A percentile compares a stretch with the other conserved stretches of the same genome.
These are phyloP conservation scores for Colletotrichum tanaceti DNA, from an alignment of 2,329 filamentous ascomycete genomes.

Conservation along the genomic window DNA sequence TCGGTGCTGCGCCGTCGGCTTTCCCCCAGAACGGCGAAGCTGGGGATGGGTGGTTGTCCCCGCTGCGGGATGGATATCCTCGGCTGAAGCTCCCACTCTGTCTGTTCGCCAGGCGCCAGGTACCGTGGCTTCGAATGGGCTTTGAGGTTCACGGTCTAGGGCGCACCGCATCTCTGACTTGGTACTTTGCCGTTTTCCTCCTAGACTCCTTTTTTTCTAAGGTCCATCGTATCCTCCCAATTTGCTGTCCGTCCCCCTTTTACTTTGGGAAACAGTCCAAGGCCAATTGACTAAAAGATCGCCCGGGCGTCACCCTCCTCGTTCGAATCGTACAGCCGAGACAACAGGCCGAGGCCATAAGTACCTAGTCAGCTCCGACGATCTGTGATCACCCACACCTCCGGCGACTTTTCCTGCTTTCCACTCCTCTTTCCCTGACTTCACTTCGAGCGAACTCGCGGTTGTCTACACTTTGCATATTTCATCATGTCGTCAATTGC, in stretches of 20 bases:
- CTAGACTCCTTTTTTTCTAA: background rate
- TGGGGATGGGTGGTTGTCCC: conserved; percentile 12
- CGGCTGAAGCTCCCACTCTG: conserved; percentile 41
- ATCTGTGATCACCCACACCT: conserved; percentile 16
- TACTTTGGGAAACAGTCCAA: conserved; percentile 11
- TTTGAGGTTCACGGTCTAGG: conserved; percentile 39
- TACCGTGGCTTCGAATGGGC: conserved; percentile 39
- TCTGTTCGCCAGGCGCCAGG: conserved; percentile 37
- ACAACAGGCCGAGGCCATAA: conserved; percentile 29
- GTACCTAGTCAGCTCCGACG: conserved; percentile 25
- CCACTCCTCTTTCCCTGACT: background rate
- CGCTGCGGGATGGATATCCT: conserved; percentile 44
- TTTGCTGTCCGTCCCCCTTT: conserved; percentile 10
- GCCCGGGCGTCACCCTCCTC: conserved; percentile 24
- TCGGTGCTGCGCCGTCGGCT: conserved; percentile 21
- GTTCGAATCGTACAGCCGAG: conserved; percentile 29
- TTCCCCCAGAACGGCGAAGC: conserved; percentile 25
- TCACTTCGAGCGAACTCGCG: background rate
- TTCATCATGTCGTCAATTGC: conserved; percentile 61
- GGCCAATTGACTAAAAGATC: conserved; percentile 28
- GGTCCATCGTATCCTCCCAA: background rate
- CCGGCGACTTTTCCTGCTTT: conserved; percentile 20
- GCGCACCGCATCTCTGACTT: conserved; percentile 22
- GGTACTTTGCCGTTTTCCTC: conserved; percentile 3
- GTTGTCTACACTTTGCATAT: background rate